phyloP scores from a whole-genome alignment of 2,329 filamentous ascomycete species.

The Alternaria sp. region DNA sequence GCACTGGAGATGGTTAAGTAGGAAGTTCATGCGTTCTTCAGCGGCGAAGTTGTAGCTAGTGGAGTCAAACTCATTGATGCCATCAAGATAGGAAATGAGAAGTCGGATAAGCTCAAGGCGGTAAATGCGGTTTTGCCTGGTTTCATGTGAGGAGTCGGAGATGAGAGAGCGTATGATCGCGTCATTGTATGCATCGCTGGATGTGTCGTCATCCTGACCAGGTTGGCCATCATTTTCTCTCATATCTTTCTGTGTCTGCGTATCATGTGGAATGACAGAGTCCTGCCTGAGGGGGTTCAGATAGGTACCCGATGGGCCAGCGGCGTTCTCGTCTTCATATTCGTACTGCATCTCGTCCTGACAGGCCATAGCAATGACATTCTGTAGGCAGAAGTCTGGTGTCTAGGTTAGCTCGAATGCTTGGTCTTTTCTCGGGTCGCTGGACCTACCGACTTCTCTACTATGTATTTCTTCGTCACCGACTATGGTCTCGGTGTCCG shows the following conservation, averaged over 20 bases:
- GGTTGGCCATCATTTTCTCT: neutral
- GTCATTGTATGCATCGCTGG: neutral
- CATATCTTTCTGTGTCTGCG: neutral
- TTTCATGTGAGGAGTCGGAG: neutral
- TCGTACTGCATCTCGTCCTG: neutral
- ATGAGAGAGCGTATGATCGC: neutral
- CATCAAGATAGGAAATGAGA: slow-evolving; percentile 6
- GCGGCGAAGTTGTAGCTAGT: slow-evolving; percentile 9
- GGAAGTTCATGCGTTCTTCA: slow-evolving; percentile 16
- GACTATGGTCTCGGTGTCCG: slow-evolving; percentile 17
- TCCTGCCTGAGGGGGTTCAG: slow-evolving; percentile 13
- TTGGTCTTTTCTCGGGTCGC: neutral
- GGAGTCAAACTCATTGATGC: slow-evolving; percentile 14
- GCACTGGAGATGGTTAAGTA: slow-evolving; percentile 17
- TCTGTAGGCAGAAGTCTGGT: neutral
- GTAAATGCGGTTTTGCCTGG: slow-evolving; percentile 3
- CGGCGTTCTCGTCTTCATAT: neutral
- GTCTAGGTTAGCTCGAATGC: neutral
- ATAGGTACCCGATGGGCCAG: slow-evolving; percentile 24
- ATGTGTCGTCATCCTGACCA: neutral
- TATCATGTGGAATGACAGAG: slow-evolving; percentile 16
- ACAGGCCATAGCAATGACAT: neutral
- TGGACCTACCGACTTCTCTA: slow-evolving; percentile 10
- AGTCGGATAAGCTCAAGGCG: slow-evolving; percentile 21
- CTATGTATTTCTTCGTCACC: slow-evolving; percentile 9